phyloP scores from a whole-genome alignment of 129 eudicot genomes.

The Lactuca saligna region DNA sequence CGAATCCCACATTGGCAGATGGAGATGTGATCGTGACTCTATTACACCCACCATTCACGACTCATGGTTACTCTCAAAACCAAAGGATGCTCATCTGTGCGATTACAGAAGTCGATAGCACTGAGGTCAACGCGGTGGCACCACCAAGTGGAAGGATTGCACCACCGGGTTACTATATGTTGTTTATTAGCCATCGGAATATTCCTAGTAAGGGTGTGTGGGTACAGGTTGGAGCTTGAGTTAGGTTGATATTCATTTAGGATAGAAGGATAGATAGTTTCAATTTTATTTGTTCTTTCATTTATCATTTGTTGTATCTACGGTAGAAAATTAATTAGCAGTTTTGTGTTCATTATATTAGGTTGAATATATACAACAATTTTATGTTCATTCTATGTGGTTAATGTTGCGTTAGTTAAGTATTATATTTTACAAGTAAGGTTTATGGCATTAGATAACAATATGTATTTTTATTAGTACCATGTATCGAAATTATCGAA shows the following conservation, averaged over 20 bases:
- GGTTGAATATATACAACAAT: background rate
- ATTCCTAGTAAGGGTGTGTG: slow-evolving; percentile 70
- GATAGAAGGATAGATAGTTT: slow-evolving; percentile 5
- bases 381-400: background rate
- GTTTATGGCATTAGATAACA: no score
- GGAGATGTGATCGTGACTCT: slow-evolving; percentile 44
- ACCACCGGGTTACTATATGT: slow-evolving; percentile 66
- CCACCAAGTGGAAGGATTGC: slow-evolving; percentile 31
- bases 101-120: background rate
- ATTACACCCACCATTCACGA: slow-evolving; percentile 64
- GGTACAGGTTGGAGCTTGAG: slow-evolving; percentile 41
- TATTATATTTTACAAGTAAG: no score
- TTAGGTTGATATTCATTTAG: background rate
- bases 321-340: background rate
- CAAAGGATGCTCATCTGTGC: slow-evolving; percentile 50
- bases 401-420: no score
- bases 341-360: no score
- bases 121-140: slow-evolving; percentile 23
- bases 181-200: slow-evolving; percentile 51
- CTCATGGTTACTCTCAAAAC: slow-evolving; percentile 66
- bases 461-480: no score
- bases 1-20: background rate
- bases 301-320: no score
- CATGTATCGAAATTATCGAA: no score
- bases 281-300: background rate